Base-by-base conservation (phyloP, 192 early-diverging fungal genomes). In the Haplosporangium gracile region DNA sequence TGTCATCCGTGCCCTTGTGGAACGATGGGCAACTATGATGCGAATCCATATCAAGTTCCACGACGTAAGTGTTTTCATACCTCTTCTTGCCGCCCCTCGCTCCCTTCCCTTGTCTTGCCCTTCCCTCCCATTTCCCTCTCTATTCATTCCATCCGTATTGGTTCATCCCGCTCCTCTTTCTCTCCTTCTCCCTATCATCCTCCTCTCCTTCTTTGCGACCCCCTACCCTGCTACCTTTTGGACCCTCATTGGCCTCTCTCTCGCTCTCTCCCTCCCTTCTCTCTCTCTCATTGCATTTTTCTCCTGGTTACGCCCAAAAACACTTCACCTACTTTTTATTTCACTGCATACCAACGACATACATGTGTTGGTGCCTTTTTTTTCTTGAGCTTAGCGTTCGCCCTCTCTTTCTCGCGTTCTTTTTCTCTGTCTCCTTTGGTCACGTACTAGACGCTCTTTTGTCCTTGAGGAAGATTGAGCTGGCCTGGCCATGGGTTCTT, bases 11-110 rank as follows among this genome's bases (percentile, higher is more conserved):
- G 78, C 69, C 7, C 83, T 86, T n/a, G 71, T 80, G 29, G 83
- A 86, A 38, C 83, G 83, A 76, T 86, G 83, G 83, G 74, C 78
- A 13, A n/a, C 75, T 16, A 72, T 86, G 75, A 80, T 86, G 75
- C 79, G 72, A 36, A 80, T 80, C 43, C 83, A 86, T 36, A 57
- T 72, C 79, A 77, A 80, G 71, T 86, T 86, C 47, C 83, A 86
- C 79, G 75, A 80, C 45, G 83, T 86, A 86, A 77, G 83, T 63
- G 15, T 51, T 51, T 2, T 20, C 36, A 34, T 51, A 11, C 16
- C 7, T 26, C 39, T 45, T 68, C 16, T 32, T 22, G 36, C 65
- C 38, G 5, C 34, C 22, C 38, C 36, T 29, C 38, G 5, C 34
- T 9, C 38, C 36, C 45, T 77, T 5, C 24, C 45, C n/a, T 26